Percentiles rank a stretch among this genome's conserved stretches.
Conservation (phyloP, 805 yeast species). For the Wickerhamiella spandovensis region DNA sequence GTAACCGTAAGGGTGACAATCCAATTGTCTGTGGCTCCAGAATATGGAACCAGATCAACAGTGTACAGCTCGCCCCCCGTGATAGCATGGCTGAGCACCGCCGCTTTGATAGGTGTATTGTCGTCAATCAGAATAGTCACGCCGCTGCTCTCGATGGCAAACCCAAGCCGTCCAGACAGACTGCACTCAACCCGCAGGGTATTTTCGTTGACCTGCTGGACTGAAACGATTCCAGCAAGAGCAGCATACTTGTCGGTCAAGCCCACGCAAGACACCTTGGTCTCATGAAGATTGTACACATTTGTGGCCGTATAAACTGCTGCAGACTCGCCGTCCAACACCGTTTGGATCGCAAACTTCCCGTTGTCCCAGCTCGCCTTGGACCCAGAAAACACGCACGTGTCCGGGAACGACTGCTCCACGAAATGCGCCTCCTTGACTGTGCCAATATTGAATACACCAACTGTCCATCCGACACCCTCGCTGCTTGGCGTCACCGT, state of each 20-base stretch:
- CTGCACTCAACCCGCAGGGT: not conserved
- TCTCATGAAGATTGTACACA: not conserved
- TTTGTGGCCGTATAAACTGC: not conserved
- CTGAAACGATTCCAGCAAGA: not conserved
- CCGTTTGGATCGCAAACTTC: not conserved
- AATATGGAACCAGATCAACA: not conserved
- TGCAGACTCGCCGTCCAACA: not conserved
- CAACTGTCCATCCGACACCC: not conserved
- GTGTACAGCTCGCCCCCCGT: not conserved
- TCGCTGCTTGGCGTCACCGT: not conserved
- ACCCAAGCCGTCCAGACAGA: not conserved
- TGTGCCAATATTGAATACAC: not conserved
- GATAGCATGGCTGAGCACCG: not conserved
- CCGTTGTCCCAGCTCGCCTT: not conserved
- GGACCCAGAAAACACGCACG: not conserved
- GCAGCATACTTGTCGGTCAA: not conserved
- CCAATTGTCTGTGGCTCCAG: not conserved
- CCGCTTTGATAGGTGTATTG: not conserved
- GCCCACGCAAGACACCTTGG: not conserved
- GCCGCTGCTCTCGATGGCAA: not conserved
- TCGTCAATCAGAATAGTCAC: not conserved
- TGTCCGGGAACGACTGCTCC: not conserved
- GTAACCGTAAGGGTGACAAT: not conserved
- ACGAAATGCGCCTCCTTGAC: not conserved
- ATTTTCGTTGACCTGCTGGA: not conserved